Conservation (phyloP, 805 yeast species). For the Millerozyma acaciae region DNA sequence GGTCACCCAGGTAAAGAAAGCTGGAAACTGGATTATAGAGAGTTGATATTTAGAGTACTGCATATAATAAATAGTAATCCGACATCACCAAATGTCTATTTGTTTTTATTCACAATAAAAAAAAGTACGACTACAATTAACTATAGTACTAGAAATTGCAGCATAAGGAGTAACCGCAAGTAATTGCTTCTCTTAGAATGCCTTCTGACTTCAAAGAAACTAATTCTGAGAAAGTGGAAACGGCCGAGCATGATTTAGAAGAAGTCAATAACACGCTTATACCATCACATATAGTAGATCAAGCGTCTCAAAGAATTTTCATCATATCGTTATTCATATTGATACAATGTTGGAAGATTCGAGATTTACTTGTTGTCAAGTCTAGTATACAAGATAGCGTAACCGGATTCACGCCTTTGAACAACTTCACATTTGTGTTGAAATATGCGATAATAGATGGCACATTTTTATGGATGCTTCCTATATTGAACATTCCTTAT, state of each 20-base stretch:
- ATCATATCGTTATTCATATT: conserved; percentile 62
- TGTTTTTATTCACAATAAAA: conserved; percentile 3
- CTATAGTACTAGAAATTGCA: no score
- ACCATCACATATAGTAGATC: conserved; percentile 63
- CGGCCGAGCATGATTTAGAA: no score
- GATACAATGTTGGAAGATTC: conserved; percentile 83
- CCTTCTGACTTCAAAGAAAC: no score
- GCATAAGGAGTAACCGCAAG: no score
- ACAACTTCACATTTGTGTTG: conserved; percentile 53
- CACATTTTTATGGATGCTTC: conserved; percentile 62
- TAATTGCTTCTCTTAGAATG: no score
- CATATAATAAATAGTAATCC: no score
- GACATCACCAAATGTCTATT: conserved; percentile 1
- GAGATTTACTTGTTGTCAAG: conserved; percentile 62
- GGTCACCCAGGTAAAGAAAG: conserved; percentile 63
- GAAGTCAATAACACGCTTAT: no score
- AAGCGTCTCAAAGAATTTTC: conserved; percentile 71
- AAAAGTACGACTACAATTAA: no score
- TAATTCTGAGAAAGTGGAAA: no score
- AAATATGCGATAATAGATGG: conserved; percentile 77
- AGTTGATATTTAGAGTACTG: conserved; percentile 3
- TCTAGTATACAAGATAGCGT: conserved; percentile 32
- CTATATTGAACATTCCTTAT: conserved; percentile 72
- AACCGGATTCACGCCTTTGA: conserved; percentile 38
- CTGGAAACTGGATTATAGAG: conserved; percentile 64